Percentiles rank a stretch among this genome's conserved stretches.
Conservation (phyloP, 2,329 filamentous ascomycete species). For the Botryotinia calthae region DNA sequence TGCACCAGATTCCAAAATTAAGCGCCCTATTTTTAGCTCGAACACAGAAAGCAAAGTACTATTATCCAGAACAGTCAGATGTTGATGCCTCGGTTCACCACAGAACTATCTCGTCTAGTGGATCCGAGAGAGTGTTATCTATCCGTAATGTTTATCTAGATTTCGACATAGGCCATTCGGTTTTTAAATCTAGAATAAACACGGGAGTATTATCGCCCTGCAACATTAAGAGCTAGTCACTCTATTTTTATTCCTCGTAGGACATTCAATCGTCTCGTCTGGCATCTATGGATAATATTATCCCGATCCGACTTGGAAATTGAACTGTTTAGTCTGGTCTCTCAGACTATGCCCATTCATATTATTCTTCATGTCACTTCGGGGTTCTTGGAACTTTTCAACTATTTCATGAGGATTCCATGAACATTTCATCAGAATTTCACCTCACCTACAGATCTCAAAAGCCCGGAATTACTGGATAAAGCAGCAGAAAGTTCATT, state of each 20-base stretch:
- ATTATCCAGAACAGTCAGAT: not conserved
- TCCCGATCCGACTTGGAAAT: not conserved
- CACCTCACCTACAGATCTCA: not conserved
- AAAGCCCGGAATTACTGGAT: not conserved
- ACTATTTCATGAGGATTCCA: not conserved
- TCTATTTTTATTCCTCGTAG: not conserved
- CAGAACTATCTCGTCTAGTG: not conserved
- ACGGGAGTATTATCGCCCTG: not conserved
- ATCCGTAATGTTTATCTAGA: not conserved
- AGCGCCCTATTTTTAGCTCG: no score
- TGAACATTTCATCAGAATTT: not conserved
- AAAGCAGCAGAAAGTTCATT: no score
- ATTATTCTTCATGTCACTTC: not conserved
- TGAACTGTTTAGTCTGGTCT: not conserved
- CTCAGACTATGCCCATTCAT: not conserved
- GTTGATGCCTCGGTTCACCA: not conserved
- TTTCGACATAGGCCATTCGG: fast-evolving
- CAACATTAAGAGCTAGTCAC: not conserved
- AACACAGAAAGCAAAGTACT: not conserved
- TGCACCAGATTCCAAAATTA: no score
- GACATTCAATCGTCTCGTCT: not conserved
- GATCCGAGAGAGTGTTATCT: not conserved
- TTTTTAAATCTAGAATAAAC: not conserved
- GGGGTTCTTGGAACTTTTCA: fast-evolving
- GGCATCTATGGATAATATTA: not conserved